Evolutionary conservation across 129 eudicot genomes (phyloP), one percentile per base, ranked within the genome.

Genomic region (Artemisia argyi): DNA sequence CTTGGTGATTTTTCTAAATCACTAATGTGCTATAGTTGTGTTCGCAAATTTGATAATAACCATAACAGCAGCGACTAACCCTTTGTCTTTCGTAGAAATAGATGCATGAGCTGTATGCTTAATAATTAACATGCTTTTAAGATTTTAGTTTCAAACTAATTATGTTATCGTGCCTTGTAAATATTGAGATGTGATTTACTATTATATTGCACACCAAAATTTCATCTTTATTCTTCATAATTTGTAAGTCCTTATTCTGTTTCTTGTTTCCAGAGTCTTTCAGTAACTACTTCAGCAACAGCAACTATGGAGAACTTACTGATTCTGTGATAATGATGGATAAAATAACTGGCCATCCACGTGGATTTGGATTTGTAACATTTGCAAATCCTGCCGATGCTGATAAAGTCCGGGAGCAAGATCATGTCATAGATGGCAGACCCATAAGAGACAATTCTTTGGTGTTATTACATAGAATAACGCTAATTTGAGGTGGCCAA

Each of bases 321-420:
- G 97, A 91, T 84, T 91, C 95, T 54, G 97, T 91, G n/a, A 91
- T 91, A 65, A 91, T 91, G 97, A 74, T 91, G 89, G 97, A 91
- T 77, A 91, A 88, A 82, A 18, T 85, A 59, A 10, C 95, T 59
- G 97, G 97, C 52, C 79, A 95, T 69, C 95, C 95, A 51, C 91
- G 97, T 61, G 97, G 97, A 60, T 91, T 91, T 66, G 97, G 97
- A 59, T 88, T 91, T 84, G 90, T 91, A 35, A 88, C 97, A 63
- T 91, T 91, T 82, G 90, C 95, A 54, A 85, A 88, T 59, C 77
- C 88, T 19, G 84, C 82, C 28, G 97, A 80, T 73, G 95, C 97
- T 11, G 91, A 88, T 62, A 91, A 84, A 86, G 97, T 91, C 60
- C 55, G 88, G 76, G 86, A 84, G 72, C 88, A 91, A 86, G 97